phyloP scores from a whole-genome alignment of 257 asterid species.

The Leonotis leonurus region DNA sequence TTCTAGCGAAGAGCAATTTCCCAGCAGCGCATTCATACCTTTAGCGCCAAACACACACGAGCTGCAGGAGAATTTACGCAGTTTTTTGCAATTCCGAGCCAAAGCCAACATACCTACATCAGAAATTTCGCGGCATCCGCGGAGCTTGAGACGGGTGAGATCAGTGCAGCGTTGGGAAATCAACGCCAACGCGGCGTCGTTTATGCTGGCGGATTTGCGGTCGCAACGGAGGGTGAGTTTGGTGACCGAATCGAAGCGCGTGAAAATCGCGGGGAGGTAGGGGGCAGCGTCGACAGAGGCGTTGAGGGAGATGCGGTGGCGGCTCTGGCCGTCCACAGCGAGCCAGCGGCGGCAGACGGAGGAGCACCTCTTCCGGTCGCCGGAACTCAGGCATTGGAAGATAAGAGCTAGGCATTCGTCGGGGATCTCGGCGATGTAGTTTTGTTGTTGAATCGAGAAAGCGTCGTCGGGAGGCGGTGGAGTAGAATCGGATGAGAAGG shows the following conservation, averaged over 20 bases:
- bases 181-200: slow-evolving; percentile 47
- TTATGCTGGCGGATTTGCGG: slow-evolving; percentile 50
- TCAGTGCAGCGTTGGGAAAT: slow-evolving; percentile 47
- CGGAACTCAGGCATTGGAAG: slow-evolving; percentile 66
- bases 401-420: slow-evolving; percentile 70
- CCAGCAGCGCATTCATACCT: slow-evolving; percentile 74
- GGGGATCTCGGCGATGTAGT: slow-evolving; percentile 53
- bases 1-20: slow-evolving; percentile 54
- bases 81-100: slow-evolving; percentile 46
- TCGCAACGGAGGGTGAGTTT: slow-evolving; percentile 77
- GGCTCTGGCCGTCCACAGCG: slow-evolving; percentile 69
- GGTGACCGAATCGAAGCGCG: slow-evolving; percentile 63
- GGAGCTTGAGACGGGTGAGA: slow-evolving; percentile 65
- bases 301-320: slow-evolving; percentile 56
- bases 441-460: slow-evolving; percentile 22
- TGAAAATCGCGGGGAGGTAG: slow-evolving; percentile 37
- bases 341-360: slow-evolving; percentile 68
- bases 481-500: background rate
- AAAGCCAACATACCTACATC: slow-evolving; percentile 59
- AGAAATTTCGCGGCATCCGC: slow-evolving; percentile 70
- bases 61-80: slow-evolving; percentile 68
- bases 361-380: slow-evolving; percentile 59
- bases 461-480: slow-evolving; percentile 1
- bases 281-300: slow-evolving; percentile 35
- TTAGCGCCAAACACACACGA: slow-evolving; percentile 76